A percentile compares a stretch with the other conserved stretches of the same genome.
These are phyloP conservation scores for Tylopilus sp. DNA, from an alignment of 1,284 basidiomycete species.

Conservation along the genomic window DNA sequence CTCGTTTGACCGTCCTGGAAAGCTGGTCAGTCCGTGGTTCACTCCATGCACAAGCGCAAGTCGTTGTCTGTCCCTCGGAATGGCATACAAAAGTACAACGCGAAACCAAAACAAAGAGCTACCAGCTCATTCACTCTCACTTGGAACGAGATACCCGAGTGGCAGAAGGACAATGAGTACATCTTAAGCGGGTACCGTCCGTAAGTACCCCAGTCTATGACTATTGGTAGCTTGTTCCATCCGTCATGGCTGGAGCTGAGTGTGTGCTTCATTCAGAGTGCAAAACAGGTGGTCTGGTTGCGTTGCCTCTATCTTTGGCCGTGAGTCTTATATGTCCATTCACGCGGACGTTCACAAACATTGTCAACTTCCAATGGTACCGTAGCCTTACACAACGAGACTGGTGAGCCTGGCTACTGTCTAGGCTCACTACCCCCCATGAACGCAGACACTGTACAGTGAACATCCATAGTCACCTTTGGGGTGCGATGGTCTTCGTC, in stretches of 20 bases:
- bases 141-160: constrained; percentile 63
- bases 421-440: constrained; percentile 1
- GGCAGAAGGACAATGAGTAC: constrained; percentile 74
- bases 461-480: constrained; percentile 86
- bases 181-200: constrained; percentile 70
- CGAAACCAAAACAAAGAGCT: constrained; percentile 2
- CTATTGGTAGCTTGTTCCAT: constrained; percentile 11
- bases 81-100: constrained; percentile 1
- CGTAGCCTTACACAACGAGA: constrained; percentile 83
- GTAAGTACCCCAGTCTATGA: constrained; percentile 34
- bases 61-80: constrained; percentile 7
- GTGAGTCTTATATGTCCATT: constrained; percentile 44
- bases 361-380: constrained; percentile 10
- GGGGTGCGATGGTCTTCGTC: constrained; percentile 67
- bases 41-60: constrained; percentile 22
- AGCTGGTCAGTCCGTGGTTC: neutral
- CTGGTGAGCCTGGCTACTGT: constrained; percentile 42
- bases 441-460: constrained; percentile 44
- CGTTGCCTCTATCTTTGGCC: constrained; percentile 63
- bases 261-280: constrained; percentile 39
- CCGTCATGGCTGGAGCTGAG: constrained; percentile 6
- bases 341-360: constrained; percentile 8
- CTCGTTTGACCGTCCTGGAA: constrained; percentile 5
- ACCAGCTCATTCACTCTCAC: constrained; percentile 38
- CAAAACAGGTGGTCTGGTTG: constrained; percentile 64